Evolutionary conservation across 768 basidiomycete species (phyloP).

Genomic region (Russula sp.): DNA sequence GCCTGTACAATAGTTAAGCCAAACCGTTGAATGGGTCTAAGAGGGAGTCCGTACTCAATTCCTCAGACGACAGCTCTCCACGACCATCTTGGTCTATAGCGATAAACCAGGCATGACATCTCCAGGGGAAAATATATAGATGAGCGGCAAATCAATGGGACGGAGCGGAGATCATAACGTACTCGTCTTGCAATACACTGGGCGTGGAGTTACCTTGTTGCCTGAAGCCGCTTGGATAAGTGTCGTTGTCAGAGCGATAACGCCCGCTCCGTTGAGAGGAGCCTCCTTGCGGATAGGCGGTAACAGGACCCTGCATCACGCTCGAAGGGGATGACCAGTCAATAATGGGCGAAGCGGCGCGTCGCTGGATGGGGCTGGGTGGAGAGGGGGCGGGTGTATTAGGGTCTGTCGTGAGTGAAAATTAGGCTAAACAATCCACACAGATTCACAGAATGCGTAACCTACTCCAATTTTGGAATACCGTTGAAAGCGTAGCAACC

Average conservation of each 20-base stretch:
- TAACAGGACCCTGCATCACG: background rate
- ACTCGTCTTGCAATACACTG: background rate
- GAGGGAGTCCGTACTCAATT: slow-evolving; percentile 11
- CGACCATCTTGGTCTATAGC: slow-evolving; percentile 13
- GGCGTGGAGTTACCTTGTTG: background rate
- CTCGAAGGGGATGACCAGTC: background rate
- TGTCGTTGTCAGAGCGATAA: background rate
- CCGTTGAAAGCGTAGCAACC: too few species aligned
- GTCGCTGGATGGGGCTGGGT: too few species aligned
- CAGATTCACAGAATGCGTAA: too few species aligned
- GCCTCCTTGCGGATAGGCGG: background rate
- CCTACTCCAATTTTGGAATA: too few species aligned
- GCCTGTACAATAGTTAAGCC: background rate
- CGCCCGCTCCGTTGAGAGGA: background rate
- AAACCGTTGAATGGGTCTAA: background rate
- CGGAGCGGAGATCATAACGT: background rate
- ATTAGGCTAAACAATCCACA: too few species aligned
- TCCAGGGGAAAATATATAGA: background rate
- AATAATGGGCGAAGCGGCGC: background rate
- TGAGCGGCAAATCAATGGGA: background rate
- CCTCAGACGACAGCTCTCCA: slow-evolving; percentile 10
- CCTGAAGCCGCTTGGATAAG: background rate
- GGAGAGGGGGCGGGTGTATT: too few species aligned
- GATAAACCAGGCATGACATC: slow-evolving; percentile 10
- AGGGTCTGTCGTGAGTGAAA: too few species aligned